A percentile compares a stretch with the other conserved stretches of the same genome.
phyloP scores from a whole-genome alignment of 139 green algal genomes.

The Raphidocelis subcapitata region DNA sequence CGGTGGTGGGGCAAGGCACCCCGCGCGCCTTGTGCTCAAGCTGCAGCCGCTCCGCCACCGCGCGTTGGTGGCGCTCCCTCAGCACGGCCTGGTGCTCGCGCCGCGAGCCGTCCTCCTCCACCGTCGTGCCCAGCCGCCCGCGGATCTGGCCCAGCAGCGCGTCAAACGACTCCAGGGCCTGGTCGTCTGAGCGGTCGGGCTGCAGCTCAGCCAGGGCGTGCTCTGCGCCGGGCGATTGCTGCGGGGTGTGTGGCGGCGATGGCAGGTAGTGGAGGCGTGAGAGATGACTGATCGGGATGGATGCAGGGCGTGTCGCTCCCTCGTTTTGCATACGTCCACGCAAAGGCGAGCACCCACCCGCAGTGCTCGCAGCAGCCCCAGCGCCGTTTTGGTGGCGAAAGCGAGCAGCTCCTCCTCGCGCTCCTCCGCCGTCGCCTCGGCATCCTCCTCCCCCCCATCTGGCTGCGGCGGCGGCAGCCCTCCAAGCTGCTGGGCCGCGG shows the following conservation, averaged over 20 bases:
- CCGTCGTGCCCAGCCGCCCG: slow-evolving; percentile 23
- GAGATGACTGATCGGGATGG: neutral
- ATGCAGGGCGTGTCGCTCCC: too few species aligned
- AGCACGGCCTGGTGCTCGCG: slow-evolving; percentile 17
- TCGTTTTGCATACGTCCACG: too few species aligned
- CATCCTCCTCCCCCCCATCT: too few species aligned
- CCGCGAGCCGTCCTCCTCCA: slow-evolving; percentile 28
- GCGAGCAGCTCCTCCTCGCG: too few species aligned
- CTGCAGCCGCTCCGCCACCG: slow-evolving; percentile 41
- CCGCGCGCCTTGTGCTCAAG: slow-evolving; percentile 45
- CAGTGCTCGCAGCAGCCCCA: too few species aligned
- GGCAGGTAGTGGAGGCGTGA: neutral
- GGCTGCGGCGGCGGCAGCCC: too few species aligned
- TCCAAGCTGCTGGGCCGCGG: neutral
- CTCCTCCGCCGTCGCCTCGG: too few species aligned
- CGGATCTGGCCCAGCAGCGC: slow-evolving; percentile 1
- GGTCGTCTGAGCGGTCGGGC: slow-evolving; percentile 15
- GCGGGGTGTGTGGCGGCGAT: too few species aligned
- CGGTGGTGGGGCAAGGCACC: too few species aligned
- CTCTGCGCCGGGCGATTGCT: slow-evolving; percentile 15
- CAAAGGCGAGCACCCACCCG: too few species aligned
- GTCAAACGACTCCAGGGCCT: slow-evolving; percentile 27
- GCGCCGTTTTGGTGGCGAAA: too few species aligned
- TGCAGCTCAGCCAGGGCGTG: slow-evolving; percentile 1
- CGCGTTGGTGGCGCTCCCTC: slow-evolving; percentile 41